Percentiles rank a stretch among this genome's conserved stretches.
Conservation (phyloP, 208 protist species). For the Phytomonas francai region DNA sequence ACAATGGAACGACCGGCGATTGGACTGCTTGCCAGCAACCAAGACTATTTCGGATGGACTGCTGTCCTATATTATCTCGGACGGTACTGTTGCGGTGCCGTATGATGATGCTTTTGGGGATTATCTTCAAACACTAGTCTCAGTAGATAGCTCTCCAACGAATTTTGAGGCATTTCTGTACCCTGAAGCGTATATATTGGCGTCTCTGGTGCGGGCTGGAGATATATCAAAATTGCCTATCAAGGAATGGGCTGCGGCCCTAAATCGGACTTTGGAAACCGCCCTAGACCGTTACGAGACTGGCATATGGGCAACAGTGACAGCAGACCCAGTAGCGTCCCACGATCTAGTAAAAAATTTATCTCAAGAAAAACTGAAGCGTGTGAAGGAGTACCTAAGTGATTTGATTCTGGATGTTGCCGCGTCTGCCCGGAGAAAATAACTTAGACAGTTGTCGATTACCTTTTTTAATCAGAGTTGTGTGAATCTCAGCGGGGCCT, state of each 20-base stretch:
- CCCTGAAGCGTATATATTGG: slow-evolving; percentile 49
- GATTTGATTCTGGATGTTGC: slow-evolving; percentile 18
- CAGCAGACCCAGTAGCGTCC: slow-evolving; percentile 6
- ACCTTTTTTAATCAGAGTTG: not conserved
- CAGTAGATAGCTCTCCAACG: slow-evolving; percentile 10
- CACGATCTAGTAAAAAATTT: slow-evolving; percentile 11
- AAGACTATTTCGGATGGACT: slow-evolving; percentile 26
- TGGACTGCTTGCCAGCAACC: slow-evolving; percentile 35
- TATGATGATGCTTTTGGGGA: slow-evolving; percentile 16
- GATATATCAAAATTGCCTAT: slow-evolving; percentile 34
- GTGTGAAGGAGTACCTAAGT: slow-evolving; percentile 16
- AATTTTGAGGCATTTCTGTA: slow-evolving; percentile 54
- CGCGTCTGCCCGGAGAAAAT: slow-evolving; percentile 15
- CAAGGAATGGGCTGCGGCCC: slow-evolving; percentile 31
- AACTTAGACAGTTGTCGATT: not conserved
- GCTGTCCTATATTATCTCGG: slow-evolving; percentile 23
- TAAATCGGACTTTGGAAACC: slow-evolving; percentile 24
- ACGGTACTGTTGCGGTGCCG: slow-evolving; percentile 13
- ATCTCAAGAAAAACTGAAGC: slow-evolving; percentile 16
- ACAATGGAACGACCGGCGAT: not conserved
- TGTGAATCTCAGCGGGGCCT: not conserved
- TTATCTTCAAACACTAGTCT: slow-evolving; percentile 20
- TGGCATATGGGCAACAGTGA: slow-evolving; percentile 17
- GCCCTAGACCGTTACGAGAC: slow-evolving; percentile 26
- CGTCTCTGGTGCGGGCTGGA: slow-evolving; percentile 42